A percentile compares a stretch with the other conserved stretches of the same genome.
These are phyloP conservation scores for Fennellomyces sp. DNA, from an alignment of 371 early-diverging fungal genomes.

Conservation along the genomic window DNA sequence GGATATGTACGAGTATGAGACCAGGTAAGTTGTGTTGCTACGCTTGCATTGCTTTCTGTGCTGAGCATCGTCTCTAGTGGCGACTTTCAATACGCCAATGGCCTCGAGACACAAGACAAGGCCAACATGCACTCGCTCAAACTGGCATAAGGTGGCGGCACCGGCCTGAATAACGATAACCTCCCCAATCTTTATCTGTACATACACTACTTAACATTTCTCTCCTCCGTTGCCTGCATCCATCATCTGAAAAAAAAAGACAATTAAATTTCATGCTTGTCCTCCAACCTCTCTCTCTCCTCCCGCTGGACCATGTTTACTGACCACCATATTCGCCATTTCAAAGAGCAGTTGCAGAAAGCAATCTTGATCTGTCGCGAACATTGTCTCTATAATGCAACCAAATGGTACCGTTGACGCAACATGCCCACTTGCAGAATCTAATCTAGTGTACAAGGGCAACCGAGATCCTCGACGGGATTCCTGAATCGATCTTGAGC, in stretches of 20 bases:
- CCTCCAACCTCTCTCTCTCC: background rate
- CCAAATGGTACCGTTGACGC: constrained; percentile 64
- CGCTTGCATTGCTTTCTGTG: background rate
- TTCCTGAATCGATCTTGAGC: constrained; percentile 28
- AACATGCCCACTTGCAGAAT: too few relatives aligned
- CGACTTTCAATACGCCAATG: constrained; percentile 75
- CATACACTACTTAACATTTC: background rate
- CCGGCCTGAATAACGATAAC: background rate
- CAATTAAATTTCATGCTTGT: background rate
- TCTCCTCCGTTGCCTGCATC: background rate
- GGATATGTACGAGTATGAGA: constrained; percentile 97
- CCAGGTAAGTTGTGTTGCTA: constrained; percentile 37
- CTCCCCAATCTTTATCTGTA: background rate
- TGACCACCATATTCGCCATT: constrained; percentile 9
- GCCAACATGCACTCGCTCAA: constrained; percentile 47
- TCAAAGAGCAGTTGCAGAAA: constrained; percentile 40
- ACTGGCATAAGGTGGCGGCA: constrained; percentile 18
- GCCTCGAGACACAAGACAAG: constrained; percentile 34
- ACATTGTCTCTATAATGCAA: constrained; percentile 67
- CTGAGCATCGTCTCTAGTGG: constrained; percentile 19
- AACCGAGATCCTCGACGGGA: constrained; percentile 68
- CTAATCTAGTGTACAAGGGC: too few relatives aligned
- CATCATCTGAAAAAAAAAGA: background rate
- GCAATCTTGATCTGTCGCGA: constrained; percentile 68
- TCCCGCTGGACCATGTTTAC: background rate